A percentile compares a stretch with the other conserved stretches of the same genome.
phyloP scores from a whole-genome alignment of 345 rosid genomes.

The Pistacia vera region DNA sequence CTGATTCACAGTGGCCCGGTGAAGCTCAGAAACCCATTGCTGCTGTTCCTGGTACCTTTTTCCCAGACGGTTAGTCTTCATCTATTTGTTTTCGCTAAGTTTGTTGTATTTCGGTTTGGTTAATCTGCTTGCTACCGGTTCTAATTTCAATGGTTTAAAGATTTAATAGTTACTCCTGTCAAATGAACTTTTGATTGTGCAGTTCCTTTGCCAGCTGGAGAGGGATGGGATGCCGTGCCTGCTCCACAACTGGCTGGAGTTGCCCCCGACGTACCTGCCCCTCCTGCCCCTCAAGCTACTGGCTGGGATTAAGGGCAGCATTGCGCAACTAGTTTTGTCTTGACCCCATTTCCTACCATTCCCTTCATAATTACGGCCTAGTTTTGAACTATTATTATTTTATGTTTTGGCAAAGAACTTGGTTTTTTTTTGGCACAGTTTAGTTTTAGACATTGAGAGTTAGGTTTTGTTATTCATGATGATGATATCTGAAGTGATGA shows the following conservation, averaged over 20 bases:
- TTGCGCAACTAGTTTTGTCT: slow-evolving; percentile 18
- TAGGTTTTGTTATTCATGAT: slow-evolving; percentile 15
- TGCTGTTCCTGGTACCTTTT: slow-evolving; percentile 49
- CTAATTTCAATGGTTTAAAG: too few relatives aligned
- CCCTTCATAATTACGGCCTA: slow-evolving; percentile 18
- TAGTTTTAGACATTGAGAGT: slow-evolving; percentile 23
- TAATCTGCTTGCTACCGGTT: background rate
- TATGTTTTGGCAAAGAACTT: slow-evolving; percentile 19
- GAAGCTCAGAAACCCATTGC: slow-evolving; percentile 47
- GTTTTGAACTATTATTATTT: slow-evolving; percentile 18
- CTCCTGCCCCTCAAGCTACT: slow-evolving; percentile 10
- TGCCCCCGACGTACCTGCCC: slow-evolving; percentile 9
- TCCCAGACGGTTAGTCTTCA: slow-evolving; percentile 34
- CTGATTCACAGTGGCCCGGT: slow-evolving; percentile 61
- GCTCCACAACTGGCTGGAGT: slow-evolving; percentile 19
- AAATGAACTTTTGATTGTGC: background rate
- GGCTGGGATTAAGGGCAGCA: slow-evolving; percentile 44
- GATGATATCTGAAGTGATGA: slow-evolving; percentile 2
- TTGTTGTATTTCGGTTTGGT: background rate
- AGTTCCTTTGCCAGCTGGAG: slow-evolving; percentile 18
- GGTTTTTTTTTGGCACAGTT: slow-evolving; percentile 13
- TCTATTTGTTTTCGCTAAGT: background rate
- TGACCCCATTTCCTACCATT: background rate
- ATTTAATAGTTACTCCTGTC: background rate
- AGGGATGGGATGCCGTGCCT: slow-evolving; percentile 56